Evolutionary conservation across 192 early-diverging fungal genomes (phyloP).

Genomic region (Coemansia sp.): DNA sequence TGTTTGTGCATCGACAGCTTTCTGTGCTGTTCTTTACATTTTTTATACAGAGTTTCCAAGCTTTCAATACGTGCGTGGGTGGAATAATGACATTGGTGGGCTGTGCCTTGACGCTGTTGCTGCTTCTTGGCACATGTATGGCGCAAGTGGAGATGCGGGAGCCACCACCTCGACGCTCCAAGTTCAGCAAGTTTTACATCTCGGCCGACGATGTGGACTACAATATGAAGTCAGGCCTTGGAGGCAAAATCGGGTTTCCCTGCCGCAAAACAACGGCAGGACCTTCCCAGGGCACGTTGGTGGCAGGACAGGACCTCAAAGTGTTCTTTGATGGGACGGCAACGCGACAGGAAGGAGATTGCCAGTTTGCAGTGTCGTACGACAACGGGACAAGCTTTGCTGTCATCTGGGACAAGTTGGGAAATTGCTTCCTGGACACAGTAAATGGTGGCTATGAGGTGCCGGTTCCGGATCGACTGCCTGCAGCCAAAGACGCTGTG

Average conservation of each 20-base stretch:
- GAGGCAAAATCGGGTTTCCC: slow-evolving; percentile 29
- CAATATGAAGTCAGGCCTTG: slow-evolving; percentile 42
- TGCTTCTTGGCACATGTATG: slow-evolving; percentile 7
- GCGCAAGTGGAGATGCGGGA: slow-evolving; percentile 42
- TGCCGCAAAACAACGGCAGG: slow-evolving; percentile 26
- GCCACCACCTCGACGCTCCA: slow-evolving; percentile 42
- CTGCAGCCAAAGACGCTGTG: slow-evolving; percentile 45
- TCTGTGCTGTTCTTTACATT: no score
- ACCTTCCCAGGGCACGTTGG: slow-evolving; percentile 23
- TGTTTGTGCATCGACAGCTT: no score
- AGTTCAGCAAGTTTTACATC: slow-evolving; percentile 37
- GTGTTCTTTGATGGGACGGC: slow-evolving; percentile 49
- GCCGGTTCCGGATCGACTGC: slow-evolving; percentile 50
- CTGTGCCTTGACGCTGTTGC: neutral
- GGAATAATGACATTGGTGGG: neutral
- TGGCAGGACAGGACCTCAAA: slow-evolving; percentile 47
- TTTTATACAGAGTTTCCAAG: no score
- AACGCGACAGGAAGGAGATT: slow-evolving; percentile 34
- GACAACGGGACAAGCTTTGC: slow-evolving; percentile 53
- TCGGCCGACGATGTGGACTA: slow-evolving; percentile 38
- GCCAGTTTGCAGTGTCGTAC: slow-evolving; percentile 45
- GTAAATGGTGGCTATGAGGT: slow-evolving; percentile 43
- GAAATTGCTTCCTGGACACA: slow-evolving; percentile 39
- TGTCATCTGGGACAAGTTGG: slow-evolving; percentile 51
- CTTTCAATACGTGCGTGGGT: neutral